These are phyloP conservation scores for Termitomyces sp. DNA, from an alignment of 768 basidiomycete species.

Conservation along the genomic window DNA sequence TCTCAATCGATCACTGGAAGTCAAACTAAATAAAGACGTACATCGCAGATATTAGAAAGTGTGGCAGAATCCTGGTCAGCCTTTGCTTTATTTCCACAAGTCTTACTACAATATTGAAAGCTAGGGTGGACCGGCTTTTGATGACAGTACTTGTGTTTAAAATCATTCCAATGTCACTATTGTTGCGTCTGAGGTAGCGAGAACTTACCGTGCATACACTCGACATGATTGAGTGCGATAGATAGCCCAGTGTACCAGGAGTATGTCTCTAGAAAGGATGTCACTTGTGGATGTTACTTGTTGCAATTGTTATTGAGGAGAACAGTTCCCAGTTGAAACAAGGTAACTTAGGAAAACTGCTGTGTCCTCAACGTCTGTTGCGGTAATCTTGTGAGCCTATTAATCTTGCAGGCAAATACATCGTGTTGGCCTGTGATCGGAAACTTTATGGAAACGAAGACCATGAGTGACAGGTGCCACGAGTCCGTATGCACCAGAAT, in stretches of 20 bases:
- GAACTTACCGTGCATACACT: constrained; percentile 1
- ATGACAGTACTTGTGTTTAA: constrained; percentile 42
- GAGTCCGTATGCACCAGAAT: background rate
- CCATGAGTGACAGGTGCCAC: background rate
- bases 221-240: background rate
- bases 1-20: background rate
- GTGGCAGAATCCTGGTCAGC: constrained; percentile 16
- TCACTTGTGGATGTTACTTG: background rate
- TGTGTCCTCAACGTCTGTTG: background rate
- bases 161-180: background rate
- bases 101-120: constrained; percentile 56
- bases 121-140: constrained; percentile 53
- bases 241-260: background rate
- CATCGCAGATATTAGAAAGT: constrained; percentile 40
- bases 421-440: background rate
- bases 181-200: background rate
- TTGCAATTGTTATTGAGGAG: background rate
- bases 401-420: background rate
- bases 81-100: constrained; percentile 45
- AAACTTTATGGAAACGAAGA: background rate
- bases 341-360: background rate
- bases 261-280: background rate
- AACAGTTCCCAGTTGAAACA: background rate
- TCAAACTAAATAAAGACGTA: constrained; percentile 20
- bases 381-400: background rate